Conservation (phyloP, 2,329 filamentous ascomycete species). For the Cadophora gregata region DNA sequence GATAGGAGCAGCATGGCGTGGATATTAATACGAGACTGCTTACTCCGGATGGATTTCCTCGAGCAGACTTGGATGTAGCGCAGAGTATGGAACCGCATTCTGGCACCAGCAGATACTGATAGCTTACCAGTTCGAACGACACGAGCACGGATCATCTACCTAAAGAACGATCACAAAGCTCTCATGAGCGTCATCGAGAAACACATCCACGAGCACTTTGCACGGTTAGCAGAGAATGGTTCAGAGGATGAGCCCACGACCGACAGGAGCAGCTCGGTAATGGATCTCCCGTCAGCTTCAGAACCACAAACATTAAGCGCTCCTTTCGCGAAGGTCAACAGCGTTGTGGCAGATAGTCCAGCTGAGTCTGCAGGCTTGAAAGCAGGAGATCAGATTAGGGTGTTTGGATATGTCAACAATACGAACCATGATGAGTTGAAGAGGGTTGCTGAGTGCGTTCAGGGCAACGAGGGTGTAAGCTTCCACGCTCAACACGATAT, state of each 20-base stretch:
- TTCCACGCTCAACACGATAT: background rate
- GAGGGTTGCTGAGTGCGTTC: conserved; percentile 88
- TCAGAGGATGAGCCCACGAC: conserved; percentile 37
- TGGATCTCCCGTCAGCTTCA: conserved; percentile 45
- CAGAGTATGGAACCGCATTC: conserved; percentile 69
- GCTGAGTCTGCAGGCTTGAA: conserved; percentile 83
- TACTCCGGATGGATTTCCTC: conserved; percentile 89
- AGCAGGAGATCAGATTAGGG: conserved; percentile 79
- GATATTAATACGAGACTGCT: conserved; percentile 89
- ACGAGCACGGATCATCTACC: conserved; percentile 82
- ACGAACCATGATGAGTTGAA: conserved; percentile 85
- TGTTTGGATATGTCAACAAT: conserved; percentile 84
- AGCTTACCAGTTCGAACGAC: conserved; percentile 81
- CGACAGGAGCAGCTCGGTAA: conserved; percentile 34
- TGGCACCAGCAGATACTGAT: conserved; percentile 23
- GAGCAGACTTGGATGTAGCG: conserved; percentile 91
- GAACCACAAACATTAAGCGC: conserved; percentile 51
- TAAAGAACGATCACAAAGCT: conserved; percentile 92
- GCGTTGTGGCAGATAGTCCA: conserved; percentile 77
- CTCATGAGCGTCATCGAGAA: conserved; percentile 85
- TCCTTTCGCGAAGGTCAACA: conserved; percentile 90
- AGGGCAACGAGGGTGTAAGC: conserved; percentile 86
- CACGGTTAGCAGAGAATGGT: conserved; percentile 59
- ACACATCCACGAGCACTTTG: conserved; percentile 88
- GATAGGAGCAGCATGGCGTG: conserved; percentile 74